Percentiles rank a stretch among this genome's conserved stretches.
Evolutionary conservation across 1,139 yeast species (phyloP).

Genomic region (Sugiyamaella japonica): DNA sequence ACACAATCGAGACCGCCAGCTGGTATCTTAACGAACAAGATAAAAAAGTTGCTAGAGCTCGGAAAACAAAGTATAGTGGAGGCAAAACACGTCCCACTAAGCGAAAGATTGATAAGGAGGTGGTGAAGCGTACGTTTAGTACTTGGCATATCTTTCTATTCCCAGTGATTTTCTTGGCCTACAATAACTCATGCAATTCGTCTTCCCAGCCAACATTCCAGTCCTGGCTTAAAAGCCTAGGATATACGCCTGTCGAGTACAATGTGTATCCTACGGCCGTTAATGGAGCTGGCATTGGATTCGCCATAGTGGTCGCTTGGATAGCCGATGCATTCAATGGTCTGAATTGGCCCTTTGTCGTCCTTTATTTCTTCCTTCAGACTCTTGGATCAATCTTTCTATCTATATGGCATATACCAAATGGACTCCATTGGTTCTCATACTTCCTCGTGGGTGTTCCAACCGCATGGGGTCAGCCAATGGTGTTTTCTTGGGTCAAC

Average conservation of each 20-base stretch:
- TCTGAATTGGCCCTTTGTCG: slow-evolving; percentile 44
- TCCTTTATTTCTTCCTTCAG: slow-evolving; percentile 42
- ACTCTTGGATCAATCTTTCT: slow-evolving; percentile 48
- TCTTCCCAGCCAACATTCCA: slow-evolving; percentile 51
- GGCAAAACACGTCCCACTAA: slow-evolving; percentile 32
- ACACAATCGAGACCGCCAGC: slow-evolving; percentile 47
- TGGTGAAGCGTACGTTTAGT: slow-evolving; percentile 46
- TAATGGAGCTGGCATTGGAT: slow-evolving; percentile 49
- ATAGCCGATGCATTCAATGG: slow-evolving; percentile 50
- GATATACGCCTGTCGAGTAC: slow-evolving; percentile 45
- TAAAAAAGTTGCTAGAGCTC: slow-evolving; percentile 41
- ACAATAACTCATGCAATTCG: slow-evolving; percentile 51
- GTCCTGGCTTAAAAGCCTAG: slow-evolving; percentile 54
- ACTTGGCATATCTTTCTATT: slow-evolving; percentile 54
- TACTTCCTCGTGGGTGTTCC: slow-evolving; percentile 53
- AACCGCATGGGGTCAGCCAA: slow-evolving; percentile 47
- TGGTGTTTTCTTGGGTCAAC: slow-evolving; percentile 60
- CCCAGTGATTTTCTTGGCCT: slow-evolving; percentile 51
- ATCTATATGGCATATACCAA: slow-evolving; percentile 50
- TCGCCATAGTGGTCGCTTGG: slow-evolving; percentile 46
- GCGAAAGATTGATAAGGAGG: slow-evolving; percentile 40
- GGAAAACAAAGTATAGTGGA: slow-evolving; percentile 44
- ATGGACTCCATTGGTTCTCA: slow-evolving; percentile 51
- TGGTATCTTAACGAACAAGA: slow-evolving; percentile 44
- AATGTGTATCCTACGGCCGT: slow-evolving; percentile 53